Conservation (phyloP, 2,329 filamentous ascomycete species). For the Hawksworthiomyces lignivorus region DNA sequence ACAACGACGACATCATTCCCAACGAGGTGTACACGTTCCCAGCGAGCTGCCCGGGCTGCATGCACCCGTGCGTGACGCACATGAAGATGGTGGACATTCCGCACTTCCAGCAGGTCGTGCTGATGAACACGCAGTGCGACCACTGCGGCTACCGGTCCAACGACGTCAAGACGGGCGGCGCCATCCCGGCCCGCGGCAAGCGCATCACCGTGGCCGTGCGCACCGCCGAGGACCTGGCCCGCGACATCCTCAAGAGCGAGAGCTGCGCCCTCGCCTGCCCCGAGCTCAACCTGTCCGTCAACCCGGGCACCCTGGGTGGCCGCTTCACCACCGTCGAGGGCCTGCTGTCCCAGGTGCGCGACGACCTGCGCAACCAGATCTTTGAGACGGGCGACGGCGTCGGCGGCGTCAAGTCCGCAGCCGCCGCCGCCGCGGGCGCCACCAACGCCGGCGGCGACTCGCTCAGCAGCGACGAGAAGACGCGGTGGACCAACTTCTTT, state of each 20-base stretch:
- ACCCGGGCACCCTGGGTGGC: constrained; percentile 88
- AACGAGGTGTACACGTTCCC: constrained; percentile 92
- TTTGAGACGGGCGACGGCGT: constrained; percentile 51
- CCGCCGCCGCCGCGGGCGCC: constrained; percentile 53
- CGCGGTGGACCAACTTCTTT: constrained; percentile 78
- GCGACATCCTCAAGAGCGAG: constrained; percentile 95
- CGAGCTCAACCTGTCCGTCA: constrained; percentile 78
- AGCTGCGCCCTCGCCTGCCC: constrained; percentile 81
- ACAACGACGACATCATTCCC: constrained; percentile 75
- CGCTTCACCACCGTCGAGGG: constrained; percentile 97
- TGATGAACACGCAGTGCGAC: constrained; percentile 91
- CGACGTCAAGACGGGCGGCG: constrained; percentile 95
- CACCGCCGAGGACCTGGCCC: constrained; percentile 63
- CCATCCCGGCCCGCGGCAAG: constrained; percentile 77
- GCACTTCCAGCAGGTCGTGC: constrained; percentile 92
- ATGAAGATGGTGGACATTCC: constrained; percentile 99
- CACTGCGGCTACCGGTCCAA: constrained; percentile 91
- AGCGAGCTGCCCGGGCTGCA: constrained; percentile 84
- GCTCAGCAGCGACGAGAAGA: constrained; percentile 55
- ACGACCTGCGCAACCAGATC: constrained; percentile 81
- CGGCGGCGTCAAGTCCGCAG: neutral
- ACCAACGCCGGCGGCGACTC: constrained; percentile 65
- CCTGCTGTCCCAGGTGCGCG: constrained; percentile 81
- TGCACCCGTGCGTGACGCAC: constrained; percentile 77
- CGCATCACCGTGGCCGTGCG: constrained; percentile 72